Percentiles rank a stretch among this genome's conserved stretches.
Conservation (phyloP, 108 stramenopile species). For the Bacterosira constricta region DNA sequence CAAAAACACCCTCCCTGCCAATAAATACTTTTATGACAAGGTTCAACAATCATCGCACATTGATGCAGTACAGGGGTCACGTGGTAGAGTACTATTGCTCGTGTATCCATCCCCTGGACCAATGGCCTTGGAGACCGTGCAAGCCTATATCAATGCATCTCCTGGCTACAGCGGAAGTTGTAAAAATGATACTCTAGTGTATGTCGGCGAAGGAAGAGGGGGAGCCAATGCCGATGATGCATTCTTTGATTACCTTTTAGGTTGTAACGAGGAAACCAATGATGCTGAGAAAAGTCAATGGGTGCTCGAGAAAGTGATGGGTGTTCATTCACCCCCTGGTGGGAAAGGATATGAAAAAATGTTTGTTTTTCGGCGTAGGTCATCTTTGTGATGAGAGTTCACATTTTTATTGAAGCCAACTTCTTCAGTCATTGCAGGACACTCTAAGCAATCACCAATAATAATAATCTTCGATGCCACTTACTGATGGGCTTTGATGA, state of each 20-base stretch:
- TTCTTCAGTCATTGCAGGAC: too few relatives aligned
- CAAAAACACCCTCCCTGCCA: conserved; percentile 63
- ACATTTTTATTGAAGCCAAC: too few relatives aligned
- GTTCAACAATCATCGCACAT: conserved; percentile 51
- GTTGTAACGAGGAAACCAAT: conserved; percentile 2
- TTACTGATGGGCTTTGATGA: too few relatives aligned
- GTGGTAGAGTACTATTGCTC: conserved; percentile 72
- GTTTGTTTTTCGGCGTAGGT: conserved; percentile 58
- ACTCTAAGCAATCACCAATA: too few relatives aligned
- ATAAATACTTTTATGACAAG: conserved; percentile 70
- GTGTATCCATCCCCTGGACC: conserved; percentile 81
- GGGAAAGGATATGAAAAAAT: conserved; percentile 83
- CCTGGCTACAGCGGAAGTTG: not conserved
- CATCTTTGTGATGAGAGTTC: too few relatives aligned
- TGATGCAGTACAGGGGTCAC: conserved; percentile 44
- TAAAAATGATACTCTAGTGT: conserved; percentile 73
- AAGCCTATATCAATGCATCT: conserved; percentile 54
- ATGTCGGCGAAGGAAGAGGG: conserved; percentile 81
- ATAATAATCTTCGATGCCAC: too few relatives aligned
- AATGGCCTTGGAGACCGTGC: conserved; percentile 71
- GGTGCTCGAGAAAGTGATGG: conserved; percentile 59
- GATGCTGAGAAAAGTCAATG: conserved; percentile 31
- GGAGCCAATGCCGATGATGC: conserved; percentile 76
- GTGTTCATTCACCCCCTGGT: conserved; percentile 63
- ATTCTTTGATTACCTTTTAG: conserved; percentile 64